Percentiles rank a stretch among this genome's conserved stretches.
These are phyloP conservation scores for Talaromyces wortmannii DNA, from an alignment of 495 filamentous ascomycete genomes.

Conservation along the genomic window DNA sequence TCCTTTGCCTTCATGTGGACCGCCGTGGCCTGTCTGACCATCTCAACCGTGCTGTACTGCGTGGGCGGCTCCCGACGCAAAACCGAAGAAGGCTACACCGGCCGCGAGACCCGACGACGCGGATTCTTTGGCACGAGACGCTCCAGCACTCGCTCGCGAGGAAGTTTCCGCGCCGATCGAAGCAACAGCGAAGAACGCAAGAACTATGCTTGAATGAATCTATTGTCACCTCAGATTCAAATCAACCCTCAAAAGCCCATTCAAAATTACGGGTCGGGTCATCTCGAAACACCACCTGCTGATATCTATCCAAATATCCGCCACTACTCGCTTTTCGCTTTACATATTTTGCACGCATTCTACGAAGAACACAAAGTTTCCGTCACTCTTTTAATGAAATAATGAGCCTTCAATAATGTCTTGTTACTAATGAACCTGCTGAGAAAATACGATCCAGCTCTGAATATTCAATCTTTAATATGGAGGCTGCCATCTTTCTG, in stretches of 20 bases:
- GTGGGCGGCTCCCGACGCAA: conserved; percentile 31
- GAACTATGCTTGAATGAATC: conserved; percentile 25
- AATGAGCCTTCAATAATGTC: neutral
- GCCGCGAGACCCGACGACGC: conserved; percentile 32
- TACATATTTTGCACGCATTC: neutral
- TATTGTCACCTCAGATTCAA: neutral
- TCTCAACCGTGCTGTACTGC: conserved; percentile 69
- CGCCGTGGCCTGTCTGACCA: conserved; percentile 58
- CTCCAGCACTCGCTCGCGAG: conserved; percentile 19
- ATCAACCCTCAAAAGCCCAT: neutral
- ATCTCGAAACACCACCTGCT: neutral
- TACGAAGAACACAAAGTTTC: neutral
- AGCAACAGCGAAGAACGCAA: conserved; percentile 20
- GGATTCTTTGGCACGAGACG: conserved; percentile 36
- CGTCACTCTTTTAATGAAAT: neutral
- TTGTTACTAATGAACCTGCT: neutral
- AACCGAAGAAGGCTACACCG: conserved; percentile 32
- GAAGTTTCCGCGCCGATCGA: conserved; percentile 13
- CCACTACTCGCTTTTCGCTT: too few species aligned
- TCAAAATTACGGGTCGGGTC: neutral
- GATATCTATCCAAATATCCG: neutral
- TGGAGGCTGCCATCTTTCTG: neutral
- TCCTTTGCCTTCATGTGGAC: conserved; percentile 87
- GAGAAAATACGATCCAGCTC: neutral
- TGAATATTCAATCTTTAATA: neutral